phyloP scores from a whole-genome alignment of 2,329 filamentous ascomycete species.

The Lachnellula cervina region DNA sequence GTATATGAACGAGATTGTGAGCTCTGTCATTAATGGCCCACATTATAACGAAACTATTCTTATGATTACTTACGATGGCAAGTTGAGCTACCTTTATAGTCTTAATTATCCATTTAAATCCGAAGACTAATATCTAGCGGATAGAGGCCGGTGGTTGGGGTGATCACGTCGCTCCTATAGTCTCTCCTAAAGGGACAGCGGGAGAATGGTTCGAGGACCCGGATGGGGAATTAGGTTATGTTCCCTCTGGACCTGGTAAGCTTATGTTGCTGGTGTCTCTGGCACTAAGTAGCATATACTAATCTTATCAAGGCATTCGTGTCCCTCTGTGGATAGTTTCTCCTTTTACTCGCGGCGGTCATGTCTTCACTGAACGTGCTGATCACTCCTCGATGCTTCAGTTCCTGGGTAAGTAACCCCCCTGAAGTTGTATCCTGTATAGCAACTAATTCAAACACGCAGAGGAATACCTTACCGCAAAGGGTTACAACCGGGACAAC shows the following conservation, averaged over 20 bases:
- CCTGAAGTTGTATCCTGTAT: slow-evolving; percentile 24
- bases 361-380: slow-evolving; percentile 49
- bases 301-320: slow-evolving; percentile 31
- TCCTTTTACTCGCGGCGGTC: slow-evolving; percentile 49
- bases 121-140: too few species aligned
- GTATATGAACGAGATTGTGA: slow-evolving; percentile 46
- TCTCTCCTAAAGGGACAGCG: slow-evolving; percentile 43
- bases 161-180: slow-evolving; percentile 48
- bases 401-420: slow-evolving; percentile 47
- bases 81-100: neutral
- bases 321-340: slow-evolving; percentile 52
- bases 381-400: slow-evolving; percentile 52
- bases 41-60: slow-evolving; percentile 45
- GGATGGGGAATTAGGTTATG: slow-evolving; percentile 36
- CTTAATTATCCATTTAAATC: too few species aligned
- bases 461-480: slow-evolving; percentile 12
- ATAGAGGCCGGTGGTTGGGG: slow-evolving; percentile 47
- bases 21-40: slow-evolving; percentile 45
- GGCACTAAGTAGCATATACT: neutral
- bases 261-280: neutral
- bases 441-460: neutral
- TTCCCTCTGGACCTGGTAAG: slow-evolving; percentile 40
- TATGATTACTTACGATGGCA: slow-evolving; percentile 44
- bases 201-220: slow-evolving; percentile 50
- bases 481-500: slow-evolving; percentile 26